phyloP scores from a whole-genome alignment of 164 flowering plant genomes.

The Protea cynaroides region DNA sequence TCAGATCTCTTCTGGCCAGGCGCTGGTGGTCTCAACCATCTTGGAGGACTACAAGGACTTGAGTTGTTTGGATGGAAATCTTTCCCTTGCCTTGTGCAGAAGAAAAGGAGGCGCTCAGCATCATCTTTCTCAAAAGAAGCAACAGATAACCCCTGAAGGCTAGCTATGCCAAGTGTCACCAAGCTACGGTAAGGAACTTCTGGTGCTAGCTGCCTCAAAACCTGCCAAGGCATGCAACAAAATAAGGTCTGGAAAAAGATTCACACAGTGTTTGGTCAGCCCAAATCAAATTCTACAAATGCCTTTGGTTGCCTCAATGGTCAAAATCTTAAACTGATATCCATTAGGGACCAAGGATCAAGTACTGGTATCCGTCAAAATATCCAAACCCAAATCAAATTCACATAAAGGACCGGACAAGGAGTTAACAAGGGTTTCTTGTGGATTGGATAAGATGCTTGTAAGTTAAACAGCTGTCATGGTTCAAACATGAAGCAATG shows the following conservation, averaged over 20 bases:
- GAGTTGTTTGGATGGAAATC: slow-evolving; percentile 18
- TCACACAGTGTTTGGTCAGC: background rate
- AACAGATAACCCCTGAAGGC: slow-evolving; percentile 88
- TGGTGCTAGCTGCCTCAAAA: slow-evolving; percentile 91
- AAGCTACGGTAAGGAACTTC: slow-evolving; percentile 78
- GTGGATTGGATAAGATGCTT: too few relatives aligned
- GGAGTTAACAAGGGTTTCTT: too few relatives aligned
- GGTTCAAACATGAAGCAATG: too few relatives aligned
- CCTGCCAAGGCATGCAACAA: slow-evolving; percentile 40
- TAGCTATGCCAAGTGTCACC: slow-evolving; percentile 85
- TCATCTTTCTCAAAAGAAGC: slow-evolving; percentile 95
- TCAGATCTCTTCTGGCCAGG: slow-evolving; percentile 60
- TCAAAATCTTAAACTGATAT: too few relatives aligned
- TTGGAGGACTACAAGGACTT: slow-evolving; percentile 31
- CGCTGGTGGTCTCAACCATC: slow-evolving; percentile 74
- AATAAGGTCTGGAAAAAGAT: background rate
- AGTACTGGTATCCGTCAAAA: too few relatives aligned
- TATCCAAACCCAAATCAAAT: too few relatives aligned
- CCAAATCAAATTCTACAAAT: background rate
- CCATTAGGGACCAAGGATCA: too few relatives aligned
- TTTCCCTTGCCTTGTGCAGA: slow-evolving; percentile 37
- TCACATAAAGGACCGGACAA: too few relatives aligned
- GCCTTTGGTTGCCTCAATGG: too few relatives aligned
- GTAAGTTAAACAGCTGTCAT: too few relatives aligned
- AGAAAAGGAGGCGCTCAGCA: slow-evolving; percentile 83